phyloP scores from a whole-genome alignment of 257 asterid genomes.

The Scutellaria minor region DNA sequence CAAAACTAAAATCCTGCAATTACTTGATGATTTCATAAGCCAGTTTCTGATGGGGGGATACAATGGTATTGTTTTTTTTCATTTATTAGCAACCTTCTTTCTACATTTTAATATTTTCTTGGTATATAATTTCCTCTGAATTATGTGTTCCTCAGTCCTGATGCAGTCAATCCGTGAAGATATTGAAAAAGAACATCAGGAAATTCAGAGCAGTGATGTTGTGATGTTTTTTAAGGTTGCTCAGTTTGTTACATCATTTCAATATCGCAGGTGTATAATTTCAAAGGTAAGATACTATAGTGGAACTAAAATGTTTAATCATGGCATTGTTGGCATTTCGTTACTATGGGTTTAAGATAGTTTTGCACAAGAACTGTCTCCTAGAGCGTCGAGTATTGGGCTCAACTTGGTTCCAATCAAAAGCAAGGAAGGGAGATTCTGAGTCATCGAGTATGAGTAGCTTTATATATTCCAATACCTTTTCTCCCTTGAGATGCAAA shows the following conservation, averaged over 20 bases:
- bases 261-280: conserved; percentile 66
- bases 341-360: conserved; percentile 2
- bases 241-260: conserved; percentile 82
- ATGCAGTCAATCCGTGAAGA: conserved; percentile 89
- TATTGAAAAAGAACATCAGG: conserved; percentile 79
- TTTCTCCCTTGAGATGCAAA: conserved; percentile 1
- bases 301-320: conserved; percentile 12
- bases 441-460: not conserved
- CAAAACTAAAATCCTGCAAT: conserved; percentile 51
- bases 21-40: conserved; percentile 66
- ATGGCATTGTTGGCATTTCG: conserved; percentile 10
- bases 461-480: not conserved
- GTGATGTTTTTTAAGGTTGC: conserved; percentile 78
- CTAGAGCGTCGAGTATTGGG: not conserved
- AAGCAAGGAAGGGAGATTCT: not conserved
- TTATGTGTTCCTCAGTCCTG: conserved; percentile 54
- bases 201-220: conserved; percentile 72
- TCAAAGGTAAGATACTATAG: conserved; percentile 54
- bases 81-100: conserved; percentile 25
- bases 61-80: conserved; percentile 58
- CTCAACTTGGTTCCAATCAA: not conserved
- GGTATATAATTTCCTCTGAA: conserved; percentile 35
- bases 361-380: conserved; percentile 4
- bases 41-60: conserved; percentile 89
- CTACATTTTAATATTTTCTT: conserved; percentile 25